Evolutionary conservation across 73 alveolate species (phyloP).

Genomic region (Diophrys sp.): DNA sequence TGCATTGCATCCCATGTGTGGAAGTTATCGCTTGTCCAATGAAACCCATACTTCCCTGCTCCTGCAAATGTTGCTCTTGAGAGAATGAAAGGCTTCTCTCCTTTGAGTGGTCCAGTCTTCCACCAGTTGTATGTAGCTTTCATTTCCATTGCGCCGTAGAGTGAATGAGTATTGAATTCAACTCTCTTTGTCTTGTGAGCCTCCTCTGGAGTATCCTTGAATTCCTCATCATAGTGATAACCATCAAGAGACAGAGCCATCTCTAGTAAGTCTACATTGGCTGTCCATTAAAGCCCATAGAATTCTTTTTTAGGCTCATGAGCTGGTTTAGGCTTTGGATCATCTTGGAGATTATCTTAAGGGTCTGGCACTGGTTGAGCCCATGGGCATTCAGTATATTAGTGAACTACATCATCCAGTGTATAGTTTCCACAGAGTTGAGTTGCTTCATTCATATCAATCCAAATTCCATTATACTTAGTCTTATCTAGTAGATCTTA

Average conservation of each 20-base stretch:
- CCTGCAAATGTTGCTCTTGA: conserved; percentile 92
- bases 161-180: conserved; percentile 77
- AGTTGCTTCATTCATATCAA: conserved; percentile 96
- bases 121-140: conserved; percentile 66
- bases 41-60: conserved; percentile 83
- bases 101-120: conserved; percentile 37
- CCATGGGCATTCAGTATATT: conserved; percentile 14
- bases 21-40: conserved; percentile 95
- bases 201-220: conserved; percentile 2
- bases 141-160: conserved; percentile 79
- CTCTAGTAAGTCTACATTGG: neutral
- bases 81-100: conserved; percentile 81
- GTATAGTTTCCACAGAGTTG: conserved; percentile 57
- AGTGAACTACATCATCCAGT: conserved; percentile 34
- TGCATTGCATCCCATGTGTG: conserved; percentile 76
- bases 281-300: neutral
- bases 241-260: conserved; percentile 9
- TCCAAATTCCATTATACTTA: conserved; percentile 95
- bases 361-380: neutral
- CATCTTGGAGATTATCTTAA: neutral
- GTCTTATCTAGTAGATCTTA: conserved; percentile 51
- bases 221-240: neutral
- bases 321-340: neutral
- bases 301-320: neutral
- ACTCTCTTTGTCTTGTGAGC: neutral